Evolutionary conservation across 805 yeast genomes (phyloP).

Genomic region (Pichia heedii): DNA sequence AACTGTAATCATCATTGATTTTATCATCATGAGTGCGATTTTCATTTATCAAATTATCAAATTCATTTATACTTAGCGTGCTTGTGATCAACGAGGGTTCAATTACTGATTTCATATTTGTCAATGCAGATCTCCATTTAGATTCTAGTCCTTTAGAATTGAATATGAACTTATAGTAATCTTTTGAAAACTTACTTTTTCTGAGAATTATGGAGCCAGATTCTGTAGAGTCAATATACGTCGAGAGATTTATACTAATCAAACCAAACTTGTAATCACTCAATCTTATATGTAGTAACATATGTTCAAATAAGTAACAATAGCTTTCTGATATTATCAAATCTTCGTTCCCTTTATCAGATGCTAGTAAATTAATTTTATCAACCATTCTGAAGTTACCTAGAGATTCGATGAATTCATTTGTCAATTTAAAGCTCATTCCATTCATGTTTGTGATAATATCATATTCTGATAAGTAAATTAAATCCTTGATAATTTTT

Average conservation of each 20-base stretch:
- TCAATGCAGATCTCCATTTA: conserved; percentile 27
- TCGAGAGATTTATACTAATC: conserved; percentile 12
- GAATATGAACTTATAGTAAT: conserved; percentile 2
- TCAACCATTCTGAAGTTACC: conserved; percentile 27
- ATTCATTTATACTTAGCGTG: conserved; percentile 20
- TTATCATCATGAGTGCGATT: not conserved
- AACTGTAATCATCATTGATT: not conserved
- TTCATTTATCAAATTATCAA: conserved; percentile 8
- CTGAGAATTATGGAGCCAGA: conserved; percentile 1
- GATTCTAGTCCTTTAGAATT: conserved; percentile 10
- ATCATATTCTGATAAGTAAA: conserved; percentile 11
- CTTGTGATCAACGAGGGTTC: conserved; percentile 20
- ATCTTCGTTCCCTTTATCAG: not conserved
- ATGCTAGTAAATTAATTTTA: conserved; percentile 14
- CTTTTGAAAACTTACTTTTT: conserved; percentile 3
- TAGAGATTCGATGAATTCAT: conserved; percentile 15
- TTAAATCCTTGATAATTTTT: conserved; percentile 18
- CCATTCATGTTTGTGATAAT: conserved; percentile 4
- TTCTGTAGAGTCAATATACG: conserved; percentile 11
- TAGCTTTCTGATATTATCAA: conserved; percentile 9
- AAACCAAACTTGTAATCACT: conserved; percentile 4
- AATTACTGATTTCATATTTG: conserved; percentile 16
- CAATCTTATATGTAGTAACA: conserved; percentile 16
- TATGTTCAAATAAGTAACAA: conserved; percentile 24
- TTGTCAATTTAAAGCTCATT: conserved; percentile 9